Conservation (phyloP, 2,329 filamentous ascomycete species). For the Exophiala alcalophila region DNA sequence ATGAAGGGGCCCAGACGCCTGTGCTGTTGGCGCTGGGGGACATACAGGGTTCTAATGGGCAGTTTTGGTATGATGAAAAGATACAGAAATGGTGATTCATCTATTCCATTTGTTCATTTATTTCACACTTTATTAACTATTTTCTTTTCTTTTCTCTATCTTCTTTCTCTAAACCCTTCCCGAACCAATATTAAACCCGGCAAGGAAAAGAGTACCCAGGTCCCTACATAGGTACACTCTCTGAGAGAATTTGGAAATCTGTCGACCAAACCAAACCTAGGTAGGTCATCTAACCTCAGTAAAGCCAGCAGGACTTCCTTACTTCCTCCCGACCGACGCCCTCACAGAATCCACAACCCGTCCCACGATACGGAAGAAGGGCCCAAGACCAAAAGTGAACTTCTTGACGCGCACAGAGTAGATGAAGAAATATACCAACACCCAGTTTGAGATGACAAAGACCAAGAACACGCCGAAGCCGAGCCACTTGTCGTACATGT, state of each 20-base stretch:
- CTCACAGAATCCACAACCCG: constrained; percentile 35
- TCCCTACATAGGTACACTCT: too few relatives aligned
- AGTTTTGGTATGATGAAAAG: constrained; percentile 42
- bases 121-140: too few relatives aligned
- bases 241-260: too few relatives aligned
- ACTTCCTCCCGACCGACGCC: neutral
- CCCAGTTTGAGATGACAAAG: constrained; percentile 69
- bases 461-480: constrained; percentile 70
- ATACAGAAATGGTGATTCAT: constrained; percentile 31
- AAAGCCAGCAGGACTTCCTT: too few relatives aligned
- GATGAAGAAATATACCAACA: constrained; percentile 72
- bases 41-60: constrained; percentile 36
- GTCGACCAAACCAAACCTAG: too few relatives aligned
- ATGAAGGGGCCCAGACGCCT: constrained; percentile 46
- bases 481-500: constrained; percentile 63
- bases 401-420: constrained; percentile 68
- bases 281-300: too few relatives aligned
- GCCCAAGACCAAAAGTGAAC: constrained; percentile 67
- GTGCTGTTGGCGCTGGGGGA: constrained; percentile 45
- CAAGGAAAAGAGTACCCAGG: too few relatives aligned
- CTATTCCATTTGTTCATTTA: too few relatives aligned
- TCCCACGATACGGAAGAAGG: constrained; percentile 51
- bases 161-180: too few relatives aligned
- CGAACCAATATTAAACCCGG: too few relatives aligned
- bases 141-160: too few relatives aligned